phyloP scores from a whole-genome alignment of 148 eudicot species.

The Silene uniflora region DNA sequence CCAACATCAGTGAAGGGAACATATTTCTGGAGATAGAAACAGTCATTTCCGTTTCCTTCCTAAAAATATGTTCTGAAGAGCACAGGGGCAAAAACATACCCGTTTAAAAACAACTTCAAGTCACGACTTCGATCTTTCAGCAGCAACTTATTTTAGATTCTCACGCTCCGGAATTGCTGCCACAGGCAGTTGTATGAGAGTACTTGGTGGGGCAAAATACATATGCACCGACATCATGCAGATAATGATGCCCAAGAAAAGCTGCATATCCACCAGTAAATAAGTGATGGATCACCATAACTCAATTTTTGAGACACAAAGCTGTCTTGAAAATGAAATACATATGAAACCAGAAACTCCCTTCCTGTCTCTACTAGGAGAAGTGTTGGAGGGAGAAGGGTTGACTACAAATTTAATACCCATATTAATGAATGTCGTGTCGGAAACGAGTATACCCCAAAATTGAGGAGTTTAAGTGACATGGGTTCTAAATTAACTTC shows the following conservation, averaged over 20 bases:
- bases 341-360: no score
- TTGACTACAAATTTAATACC: background rate
- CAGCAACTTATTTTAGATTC: constrained; percentile 44
- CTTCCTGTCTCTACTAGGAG: no score
- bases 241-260: constrained; percentile 84
- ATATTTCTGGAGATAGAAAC: constrained; percentile 15
- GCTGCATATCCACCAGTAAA: constrained; percentile 46
- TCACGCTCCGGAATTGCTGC: constrained; percentile 42
- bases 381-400: no score
- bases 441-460: background rate
- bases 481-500: background rate
- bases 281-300: background rate
- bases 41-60: background rate
- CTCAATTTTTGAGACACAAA: no score
- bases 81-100: background rate
- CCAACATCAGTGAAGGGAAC: constrained; percentile 15
- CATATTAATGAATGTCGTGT: background rate
- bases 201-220: constrained; percentile 85
- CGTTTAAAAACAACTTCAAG: background rate
- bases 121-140: constrained; percentile 60
- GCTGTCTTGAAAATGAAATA: no score
- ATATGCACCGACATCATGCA: constrained; percentile 96
- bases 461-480: background rate
- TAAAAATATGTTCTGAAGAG: constrained; percentile 9
- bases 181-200: constrained; percentile 67